phyloP scores from a whole-genome alignment of 495 filamentous ascomycete species.

The Podospora bellae-mahoneyi region DNA sequence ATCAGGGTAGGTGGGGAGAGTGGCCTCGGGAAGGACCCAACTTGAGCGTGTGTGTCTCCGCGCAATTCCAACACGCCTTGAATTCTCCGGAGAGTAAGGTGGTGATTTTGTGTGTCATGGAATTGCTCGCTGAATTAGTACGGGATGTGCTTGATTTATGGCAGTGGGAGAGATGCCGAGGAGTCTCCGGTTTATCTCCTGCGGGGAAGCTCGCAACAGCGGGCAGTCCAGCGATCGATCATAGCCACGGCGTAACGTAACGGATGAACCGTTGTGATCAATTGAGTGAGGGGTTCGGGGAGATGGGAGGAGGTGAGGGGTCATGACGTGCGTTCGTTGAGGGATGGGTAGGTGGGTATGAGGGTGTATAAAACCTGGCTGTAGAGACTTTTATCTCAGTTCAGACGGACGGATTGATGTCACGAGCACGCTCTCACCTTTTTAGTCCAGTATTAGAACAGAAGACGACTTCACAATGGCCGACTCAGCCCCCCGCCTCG shows the following conservation, averaged over 20 bases:
- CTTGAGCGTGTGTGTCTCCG: neutral
- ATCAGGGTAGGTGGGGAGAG: no score
- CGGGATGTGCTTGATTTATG: neutral
- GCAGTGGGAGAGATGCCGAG: neutral
- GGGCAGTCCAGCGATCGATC: neutral
- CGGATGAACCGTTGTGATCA: constrained; percentile 10
- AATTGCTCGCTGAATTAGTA: neutral
- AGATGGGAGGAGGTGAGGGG: neutral
- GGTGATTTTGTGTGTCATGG: neutral
- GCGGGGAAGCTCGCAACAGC: constrained; percentile 16
- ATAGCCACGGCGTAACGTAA: constrained; percentile 11
- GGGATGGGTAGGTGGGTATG: neutral
- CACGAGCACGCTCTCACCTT: no score
- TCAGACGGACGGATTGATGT: neutral
- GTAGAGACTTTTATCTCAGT: neutral
- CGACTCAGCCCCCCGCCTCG: constrained; percentile 28
- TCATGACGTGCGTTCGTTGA: constrained; percentile 2
- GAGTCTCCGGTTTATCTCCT: constrained; percentile 36
- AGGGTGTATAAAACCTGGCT: neutral
- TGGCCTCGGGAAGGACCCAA: neutral
- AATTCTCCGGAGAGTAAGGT: neutral
- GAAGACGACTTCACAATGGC: constrained; percentile 19
- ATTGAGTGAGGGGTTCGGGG: constrained; percentile 1
- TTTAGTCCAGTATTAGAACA: no score
- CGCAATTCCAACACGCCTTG: no score